These are phyloP conservation scores for Spathaspora hagerdaliae DNA, from an alignment of 805 yeast species.

Conservation along the genomic window DNA sequence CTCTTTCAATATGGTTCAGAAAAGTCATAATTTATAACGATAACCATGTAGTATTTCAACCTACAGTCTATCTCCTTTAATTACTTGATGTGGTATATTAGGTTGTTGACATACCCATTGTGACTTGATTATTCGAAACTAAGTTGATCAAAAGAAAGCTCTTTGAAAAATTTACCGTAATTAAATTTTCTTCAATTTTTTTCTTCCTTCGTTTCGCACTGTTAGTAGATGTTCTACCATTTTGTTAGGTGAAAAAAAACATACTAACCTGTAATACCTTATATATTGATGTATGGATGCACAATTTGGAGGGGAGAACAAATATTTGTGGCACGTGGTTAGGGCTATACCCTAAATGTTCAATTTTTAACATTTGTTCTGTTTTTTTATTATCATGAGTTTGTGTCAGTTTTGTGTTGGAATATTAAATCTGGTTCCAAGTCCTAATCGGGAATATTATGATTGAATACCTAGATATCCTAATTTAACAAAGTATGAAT, in stretches of 20 bases:
- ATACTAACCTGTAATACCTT: not conserved
- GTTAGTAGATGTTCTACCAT: not conserved
- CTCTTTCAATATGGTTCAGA: too few relatives aligned
- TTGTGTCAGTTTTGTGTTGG: not conserved
- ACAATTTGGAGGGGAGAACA: not conserved
- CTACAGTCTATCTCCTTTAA: not conserved
- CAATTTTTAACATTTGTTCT: not conserved
- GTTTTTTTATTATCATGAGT: not conserved
- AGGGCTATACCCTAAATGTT: conserved; percentile 1
- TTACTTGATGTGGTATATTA: not conserved
- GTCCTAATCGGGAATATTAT: not conserved
- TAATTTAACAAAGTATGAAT: too few relatives aligned
- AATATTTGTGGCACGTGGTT: not conserved
- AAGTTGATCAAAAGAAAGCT: conserved; percentile 1
- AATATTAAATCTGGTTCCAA: not conserved
- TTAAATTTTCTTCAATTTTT: not conserved
- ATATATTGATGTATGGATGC: conserved; percentile 1
- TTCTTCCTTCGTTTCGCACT: not conserved
- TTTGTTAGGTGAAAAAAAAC: not conserved
- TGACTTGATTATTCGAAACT: conserved; percentile 13
- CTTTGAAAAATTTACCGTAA: conserved; percentile 1
- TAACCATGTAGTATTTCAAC: too few relatives aligned
- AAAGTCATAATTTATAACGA: too few relatives aligned
- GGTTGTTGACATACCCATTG: conserved; percentile 18
- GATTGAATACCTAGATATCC: too few relatives aligned